Percentiles rank a stretch among this genome's conserved stretches.
Evolutionary conservation across 345 rosid genomes (phyloP).

Genomic region (Boechera stricta): DNA sequence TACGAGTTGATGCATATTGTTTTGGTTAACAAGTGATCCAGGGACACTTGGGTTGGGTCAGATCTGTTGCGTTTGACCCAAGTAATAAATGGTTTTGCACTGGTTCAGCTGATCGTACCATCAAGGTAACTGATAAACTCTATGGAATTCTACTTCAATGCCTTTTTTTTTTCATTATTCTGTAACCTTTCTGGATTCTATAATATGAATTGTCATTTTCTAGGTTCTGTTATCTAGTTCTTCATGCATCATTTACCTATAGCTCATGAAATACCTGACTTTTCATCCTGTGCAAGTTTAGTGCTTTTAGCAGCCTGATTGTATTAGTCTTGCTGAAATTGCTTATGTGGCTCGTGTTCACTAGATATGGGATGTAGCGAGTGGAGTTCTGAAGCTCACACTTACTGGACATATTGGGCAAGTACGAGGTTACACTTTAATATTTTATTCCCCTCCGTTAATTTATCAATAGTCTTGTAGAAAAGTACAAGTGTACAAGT

Average conservation of each 20-base stretch:
- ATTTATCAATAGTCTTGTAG: conserved; percentile 8
- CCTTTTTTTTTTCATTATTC: neutral
- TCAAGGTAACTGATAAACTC: conserved; percentile 59
- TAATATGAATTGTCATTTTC: neutral
- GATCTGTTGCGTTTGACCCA: conserved; percentile 93
- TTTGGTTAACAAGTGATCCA: conserved; percentile 53
- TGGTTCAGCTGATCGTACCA: conserved; percentile 95
- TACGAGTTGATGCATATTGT: neutral
- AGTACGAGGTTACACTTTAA: conserved; percentile 66
- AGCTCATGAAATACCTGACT: neutral
- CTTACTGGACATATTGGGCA: conserved; percentile 93
- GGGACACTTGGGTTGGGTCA: conserved; percentile 98
- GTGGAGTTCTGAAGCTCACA: conserved; percentile 84
- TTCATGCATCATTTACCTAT: conserved; percentile 2
- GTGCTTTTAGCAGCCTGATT: too few species aligned
- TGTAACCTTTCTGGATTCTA: conserved; percentile 4
- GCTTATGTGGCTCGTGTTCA: conserved; percentile 24
- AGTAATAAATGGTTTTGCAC: conserved; percentile 94
- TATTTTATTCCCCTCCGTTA: conserved; percentile 12
- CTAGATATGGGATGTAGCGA: conserved; percentile 95
- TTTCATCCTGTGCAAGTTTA: too few species aligned
- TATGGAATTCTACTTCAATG: neutral
- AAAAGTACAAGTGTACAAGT: neutral
- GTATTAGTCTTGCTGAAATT: conserved; percentile 1
- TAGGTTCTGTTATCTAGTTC: neutral